Conservation (phyloP, 257 asterid genomes). For the Nicotiana attenuata region DNA sequence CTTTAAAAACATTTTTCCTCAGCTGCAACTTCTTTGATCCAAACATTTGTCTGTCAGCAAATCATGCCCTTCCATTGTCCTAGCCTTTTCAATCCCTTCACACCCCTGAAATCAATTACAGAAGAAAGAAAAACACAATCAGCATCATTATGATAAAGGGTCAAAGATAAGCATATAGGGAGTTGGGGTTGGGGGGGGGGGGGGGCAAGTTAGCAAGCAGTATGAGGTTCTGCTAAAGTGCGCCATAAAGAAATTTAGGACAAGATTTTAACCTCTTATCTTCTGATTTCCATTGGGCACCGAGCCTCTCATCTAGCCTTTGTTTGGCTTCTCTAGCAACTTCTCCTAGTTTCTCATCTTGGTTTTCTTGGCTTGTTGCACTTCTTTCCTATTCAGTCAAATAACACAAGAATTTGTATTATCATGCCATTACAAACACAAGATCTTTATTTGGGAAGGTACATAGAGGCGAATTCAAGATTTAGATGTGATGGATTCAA, state of each 20-base stretch:
- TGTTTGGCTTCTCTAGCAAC: conserved; percentile 45
- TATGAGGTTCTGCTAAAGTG: not conserved
- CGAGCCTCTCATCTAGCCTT: conserved; percentile 54
- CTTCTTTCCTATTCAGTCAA: conserved; percentile 27
- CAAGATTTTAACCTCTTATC: conserved; percentile 23
- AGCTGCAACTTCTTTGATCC: conserved; percentile 34
- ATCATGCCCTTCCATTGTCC: not conserved
- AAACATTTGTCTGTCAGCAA: not conserved
- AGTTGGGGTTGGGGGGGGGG: not conserved
- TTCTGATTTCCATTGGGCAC: conserved; percentile 30
- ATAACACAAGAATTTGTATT: not conserved
- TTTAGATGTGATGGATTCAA: not conserved
- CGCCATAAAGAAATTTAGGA: not conserved
- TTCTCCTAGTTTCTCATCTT: conserved; percentile 23
- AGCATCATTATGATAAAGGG: not conserved
- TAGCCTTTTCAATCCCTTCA: conserved; percentile 3
- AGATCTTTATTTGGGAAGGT: not conserved
- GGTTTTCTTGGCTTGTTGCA: conserved; percentile 12
- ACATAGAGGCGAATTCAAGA: not conserved
- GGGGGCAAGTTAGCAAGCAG: no score
- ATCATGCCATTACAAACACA: not conserved
- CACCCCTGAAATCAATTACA: not conserved
- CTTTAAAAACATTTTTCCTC: conserved; percentile 47
- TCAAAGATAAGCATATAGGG: no score
- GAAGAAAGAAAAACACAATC: not conserved